phyloP scores from a whole-genome alignment of 2,329 filamentous ascomycete species.

The Ustulina deusta region DNA sequence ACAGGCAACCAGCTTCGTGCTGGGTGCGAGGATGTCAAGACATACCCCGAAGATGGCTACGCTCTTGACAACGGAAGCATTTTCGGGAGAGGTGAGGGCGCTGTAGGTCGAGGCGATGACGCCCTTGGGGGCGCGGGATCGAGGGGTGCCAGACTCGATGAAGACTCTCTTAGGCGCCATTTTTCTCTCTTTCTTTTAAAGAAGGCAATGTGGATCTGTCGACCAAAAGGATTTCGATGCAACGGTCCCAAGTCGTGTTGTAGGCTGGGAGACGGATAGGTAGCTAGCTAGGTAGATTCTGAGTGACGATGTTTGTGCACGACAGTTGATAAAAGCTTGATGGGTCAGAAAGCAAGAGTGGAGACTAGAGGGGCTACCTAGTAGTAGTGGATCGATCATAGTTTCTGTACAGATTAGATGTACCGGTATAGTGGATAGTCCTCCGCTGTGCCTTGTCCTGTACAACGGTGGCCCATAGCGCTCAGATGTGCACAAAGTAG shows the following conservation, averaged over 20 bases:
- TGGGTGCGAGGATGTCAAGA: conserved; percentile 34
- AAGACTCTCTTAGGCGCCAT: conserved; percentile 75
- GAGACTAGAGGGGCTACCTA: too few relatives aligned
- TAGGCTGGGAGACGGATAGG: background rate
- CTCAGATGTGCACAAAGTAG: too few relatives aligned
- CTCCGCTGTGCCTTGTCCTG: too few relatives aligned
- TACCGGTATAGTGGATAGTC: background rate
- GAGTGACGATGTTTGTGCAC: background rate
- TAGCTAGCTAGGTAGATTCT: background rate
- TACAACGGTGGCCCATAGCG: too few relatives aligned
- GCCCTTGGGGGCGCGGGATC: conserved; percentile 61
- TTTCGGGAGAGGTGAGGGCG: conserved; percentile 73
- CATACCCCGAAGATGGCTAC: conserved; percentile 76
- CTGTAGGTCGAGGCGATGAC: conserved; percentile 70
- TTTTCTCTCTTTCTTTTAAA: background rate
- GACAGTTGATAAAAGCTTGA: background rate
- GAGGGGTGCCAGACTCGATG: conserved; percentile 60
- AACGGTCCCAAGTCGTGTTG: background rate
- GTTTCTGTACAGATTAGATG: too few relatives aligned
- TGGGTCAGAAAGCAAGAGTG: conserved; percentile 14
- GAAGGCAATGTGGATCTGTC: background rate
- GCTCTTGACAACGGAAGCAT: conserved; percentile 75
- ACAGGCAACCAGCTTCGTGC: background rate
- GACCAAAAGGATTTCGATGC: background rate
- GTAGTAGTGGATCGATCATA: too few relatives aligned